A percentile compares a stretch with the other conserved stretches of the same genome.
Conservation (phyloP, 2,329 filamentous ascomycete genomes). For the Cytospora mali region DNA sequence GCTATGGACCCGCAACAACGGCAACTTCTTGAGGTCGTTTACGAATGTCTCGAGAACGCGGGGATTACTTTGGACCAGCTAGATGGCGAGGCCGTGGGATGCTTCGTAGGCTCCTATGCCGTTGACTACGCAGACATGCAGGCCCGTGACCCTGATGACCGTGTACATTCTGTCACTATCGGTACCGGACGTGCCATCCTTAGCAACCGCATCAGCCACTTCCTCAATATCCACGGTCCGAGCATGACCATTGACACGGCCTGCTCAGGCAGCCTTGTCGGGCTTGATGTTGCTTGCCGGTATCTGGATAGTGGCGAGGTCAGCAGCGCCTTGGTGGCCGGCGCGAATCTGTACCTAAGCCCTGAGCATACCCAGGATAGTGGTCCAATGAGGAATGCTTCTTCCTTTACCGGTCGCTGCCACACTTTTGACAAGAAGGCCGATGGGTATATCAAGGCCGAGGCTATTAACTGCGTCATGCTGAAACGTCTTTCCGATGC, state of each 20-base stretch:
- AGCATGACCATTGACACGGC: conserved; percentile 54
- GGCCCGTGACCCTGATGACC: conserved; percentile 34
- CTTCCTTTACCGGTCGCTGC: conserved; percentile 32
- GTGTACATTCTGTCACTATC: conserved; percentile 32
- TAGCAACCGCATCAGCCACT: conserved; percentile 50
- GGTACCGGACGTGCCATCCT: conserved; percentile 45
- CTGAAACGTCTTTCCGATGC: conserved; percentile 49
- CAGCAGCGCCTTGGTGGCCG: conserved; percentile 44
- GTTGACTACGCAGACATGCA: conserved; percentile 41
- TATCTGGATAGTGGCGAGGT: conserved; percentile 44
- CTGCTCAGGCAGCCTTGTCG: conserved; percentile 50
- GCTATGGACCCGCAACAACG: conserved; percentile 33
- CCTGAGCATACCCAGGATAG: conserved; percentile 38
- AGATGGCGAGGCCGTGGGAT: conserved; percentile 15
- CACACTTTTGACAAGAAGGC: conserved; percentile 42
- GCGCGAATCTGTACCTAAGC: conserved; percentile 45
- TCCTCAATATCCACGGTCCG: conserved; percentile 49
- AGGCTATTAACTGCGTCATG: conserved; percentile 45
- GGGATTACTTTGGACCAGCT: conserved; percentile 23
- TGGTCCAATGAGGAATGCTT: conserved; percentile 23
- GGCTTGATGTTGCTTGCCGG: conserved; percentile 47
- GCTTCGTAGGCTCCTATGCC: conserved; percentile 23
- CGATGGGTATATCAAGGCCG: conserved; percentile 50
- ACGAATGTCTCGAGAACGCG: conserved; percentile 31
- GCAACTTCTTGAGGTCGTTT: conserved; percentile 31